These are phyloP conservation scores for Staphylotrichum longicolle DNA, from an alignment of 495 filamentous ascomycete genomes.

Conservation along the genomic window DNA sequence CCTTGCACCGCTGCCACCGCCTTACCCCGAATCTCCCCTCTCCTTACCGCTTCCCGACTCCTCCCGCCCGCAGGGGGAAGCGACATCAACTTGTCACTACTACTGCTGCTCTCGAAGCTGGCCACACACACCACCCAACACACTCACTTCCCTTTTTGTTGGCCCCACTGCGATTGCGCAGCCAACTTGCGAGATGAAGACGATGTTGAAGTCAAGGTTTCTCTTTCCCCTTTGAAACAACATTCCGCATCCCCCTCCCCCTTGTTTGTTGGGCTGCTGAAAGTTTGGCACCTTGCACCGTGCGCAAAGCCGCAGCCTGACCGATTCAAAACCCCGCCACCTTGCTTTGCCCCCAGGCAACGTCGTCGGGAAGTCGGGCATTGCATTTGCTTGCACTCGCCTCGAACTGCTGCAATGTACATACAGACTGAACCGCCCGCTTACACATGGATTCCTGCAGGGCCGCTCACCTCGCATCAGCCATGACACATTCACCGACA, in stretches of 20 bases:
- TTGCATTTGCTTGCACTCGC: conserved; percentile 4
- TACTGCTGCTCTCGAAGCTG: conserved; percentile 2
- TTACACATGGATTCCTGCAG: conserved; percentile 30
- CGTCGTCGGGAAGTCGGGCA: background rate
- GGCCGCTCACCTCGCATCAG: conserved; percentile 35
- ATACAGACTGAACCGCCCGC: conserved; percentile 12
- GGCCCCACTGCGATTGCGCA: conserved; percentile 17
- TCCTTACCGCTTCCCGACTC: conserved; percentile 24
- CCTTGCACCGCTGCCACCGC: conserved; percentile 19
- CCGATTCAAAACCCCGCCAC: conserved; percentile 31
- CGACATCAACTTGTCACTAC: conserved; percentile 6
- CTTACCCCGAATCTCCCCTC: conserved; percentile 12
- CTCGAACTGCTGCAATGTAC: conserved; percentile 11
- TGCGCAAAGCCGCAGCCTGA: conserved; percentile 24
- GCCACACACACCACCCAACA: conserved; percentile 17
- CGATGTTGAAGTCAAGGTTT: conserved; percentile 56
- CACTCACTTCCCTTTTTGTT: conserved; percentile 16
- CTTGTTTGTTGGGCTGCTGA: conserved; percentile 24
- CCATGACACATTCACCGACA: conserved; percentile 67
- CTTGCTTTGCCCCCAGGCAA: conserved; percentile 5
- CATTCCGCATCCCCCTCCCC: conserved; percentile 9
- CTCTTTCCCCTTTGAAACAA: conserved; percentile 32
- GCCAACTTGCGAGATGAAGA: conserved; percentile 34
- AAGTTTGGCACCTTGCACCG: conserved; percentile 38
- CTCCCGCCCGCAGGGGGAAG: conserved; percentile 17